Conservation (phyloP, 2,329 filamentous ascomycete genomes). For the Alternaria dauci region DNA sequence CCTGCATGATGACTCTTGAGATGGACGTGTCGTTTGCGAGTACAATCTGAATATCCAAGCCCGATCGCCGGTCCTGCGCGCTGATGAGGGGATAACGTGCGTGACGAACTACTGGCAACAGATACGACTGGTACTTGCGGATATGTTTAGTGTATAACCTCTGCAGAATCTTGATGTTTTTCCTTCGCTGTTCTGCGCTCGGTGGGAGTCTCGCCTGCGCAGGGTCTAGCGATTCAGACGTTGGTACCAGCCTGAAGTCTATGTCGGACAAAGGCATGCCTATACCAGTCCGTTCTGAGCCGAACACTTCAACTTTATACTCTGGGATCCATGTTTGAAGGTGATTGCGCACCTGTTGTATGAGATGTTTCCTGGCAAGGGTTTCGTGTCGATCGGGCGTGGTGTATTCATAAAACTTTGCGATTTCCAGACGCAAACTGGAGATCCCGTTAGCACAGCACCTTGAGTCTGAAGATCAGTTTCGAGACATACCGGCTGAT, state of each 20-base stretch:
- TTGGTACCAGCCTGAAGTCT: constrained; percentile 55
- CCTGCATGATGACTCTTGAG: constrained; percentile 55
- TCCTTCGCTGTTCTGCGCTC: constrained; percentile 11
- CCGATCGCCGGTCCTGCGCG: constrained; percentile 56
- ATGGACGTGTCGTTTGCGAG: constrained; percentile 53
- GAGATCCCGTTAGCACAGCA: not conserved
- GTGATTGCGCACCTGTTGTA: constrained; percentile 39
- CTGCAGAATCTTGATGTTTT: constrained; percentile 10
- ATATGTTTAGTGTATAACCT: constrained; percentile 12
- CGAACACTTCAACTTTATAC: constrained; percentile 56
- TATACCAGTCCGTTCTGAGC: constrained; percentile 63
- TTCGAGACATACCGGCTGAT: constrained; percentile 16
- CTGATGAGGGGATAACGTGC: constrained; percentile 54
- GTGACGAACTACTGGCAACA: constrained; percentile 32
- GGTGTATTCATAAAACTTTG: constrained; percentile 37
- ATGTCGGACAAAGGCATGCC: constrained; percentile 63
- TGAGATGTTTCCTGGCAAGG: constrained; percentile 46
- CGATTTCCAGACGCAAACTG: constrained; percentile 41
- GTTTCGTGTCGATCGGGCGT: constrained; percentile 55
- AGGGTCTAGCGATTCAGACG: constrained; percentile 11
- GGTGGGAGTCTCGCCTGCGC: constrained; percentile 25
- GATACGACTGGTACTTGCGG: constrained; percentile 14
- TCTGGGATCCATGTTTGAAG: constrained; percentile 31
- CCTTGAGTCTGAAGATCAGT: not conserved
- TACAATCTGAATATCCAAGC: constrained; percentile 63